Conservation (phyloP, 345 rosid species). For the Hypericum perforatum region DNA sequence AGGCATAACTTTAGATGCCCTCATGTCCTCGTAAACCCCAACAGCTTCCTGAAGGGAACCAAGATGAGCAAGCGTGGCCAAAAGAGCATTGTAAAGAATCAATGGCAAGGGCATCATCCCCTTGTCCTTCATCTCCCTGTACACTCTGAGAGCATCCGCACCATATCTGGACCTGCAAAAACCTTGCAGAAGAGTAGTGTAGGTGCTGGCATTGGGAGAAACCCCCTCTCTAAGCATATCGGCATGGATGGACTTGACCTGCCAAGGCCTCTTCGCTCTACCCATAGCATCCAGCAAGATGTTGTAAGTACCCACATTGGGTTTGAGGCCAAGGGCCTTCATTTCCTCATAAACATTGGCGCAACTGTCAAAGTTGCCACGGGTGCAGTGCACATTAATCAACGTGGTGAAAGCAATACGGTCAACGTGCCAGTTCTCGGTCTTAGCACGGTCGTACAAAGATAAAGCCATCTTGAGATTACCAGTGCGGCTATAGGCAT, state of each 20-base stretch:
- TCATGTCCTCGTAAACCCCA: slow-evolving; percentile 65
- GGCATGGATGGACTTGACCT: slow-evolving; percentile 53
- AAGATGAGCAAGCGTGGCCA: slow-evolving; percentile 86
- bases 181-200: slow-evolving; percentile 68
- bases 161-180: slow-evolving; percentile 75
- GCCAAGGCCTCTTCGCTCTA: slow-evolving; percentile 94
- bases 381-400: slow-evolving; percentile 53
- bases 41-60: slow-evolving; percentile 60
- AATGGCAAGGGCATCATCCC: slow-evolving; percentile 40
- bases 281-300: slow-evolving; percentile 85
- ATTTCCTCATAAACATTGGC: slow-evolving; percentile 85
- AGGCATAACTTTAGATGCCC: slow-evolving; percentile 44
- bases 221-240: slow-evolving; percentile 60
- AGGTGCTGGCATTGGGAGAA: slow-evolving; percentile 50
- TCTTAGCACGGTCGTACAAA: slow-evolving; percentile 86
- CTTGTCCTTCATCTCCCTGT: slow-evolving; percentile 77
- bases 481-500: slow-evolving; percentile 71
- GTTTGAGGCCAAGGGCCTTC: slow-evolving; percentile 73
- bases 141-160: slow-evolving; percentile 55
- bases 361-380: slow-evolving; percentile 82
- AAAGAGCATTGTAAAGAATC: slow-evolving; percentile 64
- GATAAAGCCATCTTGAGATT: slow-evolving; percentile 62
- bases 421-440: slow-evolving; percentile 75
- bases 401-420: slow-evolving; percentile 50
- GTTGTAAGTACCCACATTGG: slow-evolving; percentile 56